These are phyloP conservation scores for Coemansia biformis DNA, from an alignment of 192 early-diverging fungal species.

Conservation along the genomic window DNA sequence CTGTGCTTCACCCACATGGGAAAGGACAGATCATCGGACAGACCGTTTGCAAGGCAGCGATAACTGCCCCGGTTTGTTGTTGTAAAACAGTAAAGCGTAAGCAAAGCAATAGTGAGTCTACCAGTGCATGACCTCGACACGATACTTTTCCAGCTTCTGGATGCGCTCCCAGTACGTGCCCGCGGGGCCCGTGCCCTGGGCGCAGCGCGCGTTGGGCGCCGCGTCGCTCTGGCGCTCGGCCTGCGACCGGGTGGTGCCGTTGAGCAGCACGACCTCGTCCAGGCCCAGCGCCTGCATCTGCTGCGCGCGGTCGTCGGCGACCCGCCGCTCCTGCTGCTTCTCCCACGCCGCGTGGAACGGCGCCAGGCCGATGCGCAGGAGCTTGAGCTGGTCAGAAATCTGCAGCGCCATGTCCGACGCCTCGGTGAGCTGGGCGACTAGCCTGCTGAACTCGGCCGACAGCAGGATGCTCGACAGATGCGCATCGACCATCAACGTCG, in stretches of 20 bases:
- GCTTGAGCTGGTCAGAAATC: constrained; percentile 47
- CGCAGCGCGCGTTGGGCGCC: constrained; percentile 31
- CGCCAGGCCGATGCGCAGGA: constrained; percentile 31
- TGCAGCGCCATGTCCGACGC: constrained; percentile 32
- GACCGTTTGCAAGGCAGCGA: too few relatives aligned
- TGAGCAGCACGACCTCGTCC: constrained; percentile 45
- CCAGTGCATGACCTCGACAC: constrained; percentile 51
- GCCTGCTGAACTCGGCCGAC: constrained; percentile 22
- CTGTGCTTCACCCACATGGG: too few relatives aligned
- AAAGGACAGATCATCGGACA: too few relatives aligned
- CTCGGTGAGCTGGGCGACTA: constrained; percentile 31
- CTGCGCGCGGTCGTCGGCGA: constrained; percentile 28
- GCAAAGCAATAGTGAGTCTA: constrained; percentile 3
- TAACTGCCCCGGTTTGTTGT: too few relatives aligned
- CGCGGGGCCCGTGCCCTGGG: constrained; percentile 35
- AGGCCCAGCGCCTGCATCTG: constrained; percentile 42
- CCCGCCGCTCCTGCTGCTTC: constrained; percentile 36
- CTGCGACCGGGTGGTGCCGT: constrained; percentile 46
- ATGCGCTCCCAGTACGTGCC: constrained; percentile 49
- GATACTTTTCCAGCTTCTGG: constrained; percentile 49
- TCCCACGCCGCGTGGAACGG: constrained; percentile 44
- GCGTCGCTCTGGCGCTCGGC: constrained; percentile 25
- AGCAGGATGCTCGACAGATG: constrained; percentile 42
- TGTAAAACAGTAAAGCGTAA: too few relatives aligned
- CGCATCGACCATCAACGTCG: constrained; percentile 33